Evolutionary conservation across 2,329 filamentous ascomycete genomes (phyloP).

Genomic region (Penicillium sp.): DNA sequence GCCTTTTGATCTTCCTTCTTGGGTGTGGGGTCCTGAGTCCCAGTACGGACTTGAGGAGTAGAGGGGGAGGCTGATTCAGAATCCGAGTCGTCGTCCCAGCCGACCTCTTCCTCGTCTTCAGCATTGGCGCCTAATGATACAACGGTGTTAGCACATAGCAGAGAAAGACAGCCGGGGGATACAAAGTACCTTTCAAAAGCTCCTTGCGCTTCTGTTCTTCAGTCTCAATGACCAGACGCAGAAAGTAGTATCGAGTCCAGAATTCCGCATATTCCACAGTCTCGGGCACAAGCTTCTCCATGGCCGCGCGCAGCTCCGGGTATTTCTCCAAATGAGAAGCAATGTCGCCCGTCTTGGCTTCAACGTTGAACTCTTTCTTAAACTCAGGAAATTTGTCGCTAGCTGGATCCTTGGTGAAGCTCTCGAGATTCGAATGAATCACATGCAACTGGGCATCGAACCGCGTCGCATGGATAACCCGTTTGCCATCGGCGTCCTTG

Average conservation of each 20-base stretch:
- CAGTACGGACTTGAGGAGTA: constrained; percentile 41
- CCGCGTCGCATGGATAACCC: constrained; percentile 88
- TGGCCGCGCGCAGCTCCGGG: constrained; percentile 73
- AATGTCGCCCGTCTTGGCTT: constrained; percentile 78
- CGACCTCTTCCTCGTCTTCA: constrained; percentile 66
- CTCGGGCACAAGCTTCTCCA: constrained; percentile 95
- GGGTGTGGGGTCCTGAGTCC: constrained; percentile 27
- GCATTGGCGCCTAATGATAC: constrained; percentile 39
- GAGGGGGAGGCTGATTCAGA: constrained; percentile 43
- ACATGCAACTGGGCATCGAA: constrained; percentile 95
- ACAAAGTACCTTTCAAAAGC: constrained; percentile 71
- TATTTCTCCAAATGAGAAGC: constrained; percentile 77
- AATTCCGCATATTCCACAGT: constrained; percentile 83
- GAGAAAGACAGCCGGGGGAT: background rate
- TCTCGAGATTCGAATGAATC: constrained; percentile 77
- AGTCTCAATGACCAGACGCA: constrained; percentile 85
- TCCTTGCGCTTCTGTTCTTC: constrained; percentile 85
- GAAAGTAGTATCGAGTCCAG: constrained; percentile 93
- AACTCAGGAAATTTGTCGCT: constrained; percentile 70
- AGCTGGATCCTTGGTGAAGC: constrained; percentile 74
- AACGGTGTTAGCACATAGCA: constrained; percentile 5
- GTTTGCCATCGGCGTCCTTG: constrained; percentile 80
- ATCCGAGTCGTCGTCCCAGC: constrained; percentile 67
- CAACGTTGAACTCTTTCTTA: constrained; percentile 68
- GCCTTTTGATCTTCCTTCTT: constrained; percentile 53